Percentiles rank a stretch among this genome's conserved stretches.
phyloP scores from a whole-genome alignment of 768 basidiomycete genomes.

The Bullera alba region DNA sequence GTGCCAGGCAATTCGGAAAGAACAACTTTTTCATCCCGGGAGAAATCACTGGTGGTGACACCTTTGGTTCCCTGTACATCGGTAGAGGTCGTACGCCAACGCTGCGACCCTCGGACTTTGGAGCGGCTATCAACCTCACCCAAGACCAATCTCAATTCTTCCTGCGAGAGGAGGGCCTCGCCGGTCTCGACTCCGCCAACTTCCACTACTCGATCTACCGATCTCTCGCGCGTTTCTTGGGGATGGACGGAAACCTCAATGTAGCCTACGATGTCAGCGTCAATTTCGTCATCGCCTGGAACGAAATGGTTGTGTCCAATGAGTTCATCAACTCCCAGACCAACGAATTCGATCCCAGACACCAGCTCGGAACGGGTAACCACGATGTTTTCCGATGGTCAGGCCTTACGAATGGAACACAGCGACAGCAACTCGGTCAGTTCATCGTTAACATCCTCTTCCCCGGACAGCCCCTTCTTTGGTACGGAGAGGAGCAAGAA shows the following conservation, averaged over 20 bases:
- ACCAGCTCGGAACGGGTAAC: slow-evolving; percentile 88
- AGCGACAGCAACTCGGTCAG: slow-evolving; percentile 64
- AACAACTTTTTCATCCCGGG: slow-evolving; percentile 84
- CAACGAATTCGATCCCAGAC: slow-evolving; percentile 66
- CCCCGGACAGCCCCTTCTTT: slow-evolving; percentile 80
- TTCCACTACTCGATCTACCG: slow-evolving; percentile 96
- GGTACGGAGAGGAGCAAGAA: slow-evolving; percentile 83
- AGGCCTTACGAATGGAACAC: slow-evolving; percentile 73
- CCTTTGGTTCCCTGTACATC: slow-evolving; percentile 76
- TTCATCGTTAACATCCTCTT: slow-evolving; percentile 74
- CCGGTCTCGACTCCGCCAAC: slow-evolving; percentile 68
- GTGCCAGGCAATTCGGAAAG: slow-evolving; percentile 67
- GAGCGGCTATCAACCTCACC: slow-evolving; percentile 62
- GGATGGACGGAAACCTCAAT: slow-evolving; percentile 90
- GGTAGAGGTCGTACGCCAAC: slow-evolving; percentile 81
- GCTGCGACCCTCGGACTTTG: slow-evolving; percentile 58
- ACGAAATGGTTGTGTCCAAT: slow-evolving; percentile 70
- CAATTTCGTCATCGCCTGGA: slow-evolving; percentile 87
- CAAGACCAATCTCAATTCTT: slow-evolving; percentile 64
- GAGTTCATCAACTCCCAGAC: slow-evolving; percentile 72
- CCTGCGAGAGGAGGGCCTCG: slow-evolving; percentile 59
- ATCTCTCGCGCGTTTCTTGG: slow-evolving; percentile 73
- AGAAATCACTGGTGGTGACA: slow-evolving; percentile 90
- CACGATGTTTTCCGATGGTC: slow-evolving; percentile 96
- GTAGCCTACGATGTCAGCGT: slow-evolving; percentile 76